Base-by-base conservation (phyloP, 2,329 filamentous ascomycete genomes). In the Penicillium fuscoglaucum region DNA sequence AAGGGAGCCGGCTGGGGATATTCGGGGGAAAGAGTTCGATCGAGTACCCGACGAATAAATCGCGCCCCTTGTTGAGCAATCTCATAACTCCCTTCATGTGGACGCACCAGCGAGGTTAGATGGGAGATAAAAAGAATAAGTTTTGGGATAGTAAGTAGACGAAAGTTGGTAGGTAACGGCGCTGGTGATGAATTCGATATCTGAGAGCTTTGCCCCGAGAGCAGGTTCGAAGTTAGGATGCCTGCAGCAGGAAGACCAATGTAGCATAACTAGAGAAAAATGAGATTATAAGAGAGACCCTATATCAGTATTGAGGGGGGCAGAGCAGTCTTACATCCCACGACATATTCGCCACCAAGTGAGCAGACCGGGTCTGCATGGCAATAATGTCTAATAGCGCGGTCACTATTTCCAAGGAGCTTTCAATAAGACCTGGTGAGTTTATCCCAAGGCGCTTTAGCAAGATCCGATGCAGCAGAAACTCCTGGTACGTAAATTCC, bases 401-500 rank as follows among this genome's bases (percentile, higher is more conserved):
- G 28, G 49, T 43, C 1, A 52, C 2, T 43, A 52, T 31, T 12
- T 52, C 49, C n/a, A 52, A 1, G 5, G 49, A 52, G 19, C 49
- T 43, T 33, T 52, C 28, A 26, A 52, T 24, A 2, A 52, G 49
- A n/a, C 49, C 37, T 52, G n/a, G 28, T 13, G 49, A 43, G 12
- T 17, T 24, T 33, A 17, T 43, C 1, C 49, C 49, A 33, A 52
- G 3, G n/a, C 49, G 49, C 39, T 52, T 52, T 13, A 43, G 28
- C 39, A 52, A 40, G 39, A 52, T 52, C 1, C 49, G 37, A 24
- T 33, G 39, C 6, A 52, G n/a, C n/a, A 52, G 28, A 26, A 52
- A 52, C 37, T 52, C 49, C 13, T 52, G 49, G n/a, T 52, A 52
- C 3, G 37, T 52, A 6, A 52, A 52, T 43, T 52, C 49, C 13